A percentile compares a stretch with the other conserved stretches of the same genome.
Conservation (phyloP, 2,329 filamentous ascomycete genomes). For the Daldinia sp. region DNA sequence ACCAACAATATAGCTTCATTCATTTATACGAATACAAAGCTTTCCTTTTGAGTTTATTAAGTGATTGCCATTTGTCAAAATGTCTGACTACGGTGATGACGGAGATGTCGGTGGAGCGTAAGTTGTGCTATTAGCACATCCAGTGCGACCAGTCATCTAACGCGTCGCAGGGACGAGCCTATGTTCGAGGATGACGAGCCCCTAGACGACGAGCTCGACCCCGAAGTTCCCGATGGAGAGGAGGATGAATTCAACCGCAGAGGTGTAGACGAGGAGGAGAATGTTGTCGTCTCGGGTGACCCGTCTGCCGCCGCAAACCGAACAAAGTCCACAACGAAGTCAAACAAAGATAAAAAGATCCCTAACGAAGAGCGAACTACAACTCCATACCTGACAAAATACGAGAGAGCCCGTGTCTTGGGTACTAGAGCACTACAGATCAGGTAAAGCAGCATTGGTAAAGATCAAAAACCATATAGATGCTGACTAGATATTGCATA, state of each 20-base stretch:
- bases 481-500: slow-evolving; percentile 45
- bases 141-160: slow-evolving; percentile 2
- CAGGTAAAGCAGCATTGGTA: slow-evolving; percentile 56
- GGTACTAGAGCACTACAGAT: slow-evolving; percentile 96
- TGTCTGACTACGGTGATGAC: slow-evolving; percentile 52
- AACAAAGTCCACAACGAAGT: slow-evolving; percentile 65
- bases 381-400: slow-evolving; percentile 99
- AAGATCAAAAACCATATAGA: background rate
- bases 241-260: slow-evolving; percentile 64
- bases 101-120: slow-evolving; percentile 47
- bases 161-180: slow-evolving; percentile 70
- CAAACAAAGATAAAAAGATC: slow-evolving; percentile 85
- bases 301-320: slow-evolving; percentile 69
- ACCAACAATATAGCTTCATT: slow-evolving; percentile 31
- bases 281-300: slow-evolving; percentile 72
- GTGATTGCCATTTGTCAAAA: slow-evolving; percentile 32
- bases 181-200: slow-evolving; percentile 77
- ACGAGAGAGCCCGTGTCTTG: slow-evolving; percentile 92
- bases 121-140: slow-evolving; percentile 30
- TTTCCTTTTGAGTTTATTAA: slow-evolving; percentile 22
- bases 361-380: slow-evolving; percentile 88
- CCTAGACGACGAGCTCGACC: slow-evolving; percentile 68
- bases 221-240: slow-evolving; percentile 65
- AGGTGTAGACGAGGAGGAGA: slow-evolving; percentile 68
- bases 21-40: slow-evolving; percentile 14